Evolutionary conservation across 1,284 basidiomycete genomes (phyloP).

Genomic region (Cutaneotrichosporon sp.): DNA sequence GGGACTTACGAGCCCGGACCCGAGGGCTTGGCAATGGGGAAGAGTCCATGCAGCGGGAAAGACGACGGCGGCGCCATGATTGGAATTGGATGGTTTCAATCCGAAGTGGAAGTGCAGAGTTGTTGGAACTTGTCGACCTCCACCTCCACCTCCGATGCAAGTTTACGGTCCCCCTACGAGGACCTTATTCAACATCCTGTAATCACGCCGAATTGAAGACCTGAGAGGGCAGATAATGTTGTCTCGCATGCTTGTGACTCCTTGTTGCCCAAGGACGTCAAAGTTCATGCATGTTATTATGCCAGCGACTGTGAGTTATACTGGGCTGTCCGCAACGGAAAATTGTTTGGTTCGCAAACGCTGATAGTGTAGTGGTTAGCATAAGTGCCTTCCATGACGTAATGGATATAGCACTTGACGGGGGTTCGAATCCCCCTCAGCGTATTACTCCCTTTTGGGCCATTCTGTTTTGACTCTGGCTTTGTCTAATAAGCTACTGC

Average conservation of each 20-base stretch:
- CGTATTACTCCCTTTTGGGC: no score
- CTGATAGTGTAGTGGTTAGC: conserved; percentile 4
- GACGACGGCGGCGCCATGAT: conserved; percentile 22
- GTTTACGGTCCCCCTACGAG: no score
- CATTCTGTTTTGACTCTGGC: no score
- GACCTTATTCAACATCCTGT: no score
- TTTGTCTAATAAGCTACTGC: no score
- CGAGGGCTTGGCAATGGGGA: conserved; percentile 49
- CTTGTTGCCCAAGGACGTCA: no score
- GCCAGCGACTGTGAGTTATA: no score
- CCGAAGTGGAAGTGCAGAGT: no score
- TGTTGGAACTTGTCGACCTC: conserved; percentile 1
- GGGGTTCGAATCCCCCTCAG: conserved; percentile 3
- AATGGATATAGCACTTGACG: conserved; percentile 3
- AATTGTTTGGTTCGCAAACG: not conserved
- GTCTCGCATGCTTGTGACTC: no score
- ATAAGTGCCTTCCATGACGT: conserved; percentile 1
- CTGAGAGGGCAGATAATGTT: no score
- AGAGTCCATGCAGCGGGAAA: conserved; percentile 47
- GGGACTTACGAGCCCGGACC: conserved; percentile 44
- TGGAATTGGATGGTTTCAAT: not conserved
- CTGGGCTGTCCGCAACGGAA: not conserved
- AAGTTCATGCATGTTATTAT: not conserved
- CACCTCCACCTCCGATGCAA: conserved; percentile 1
- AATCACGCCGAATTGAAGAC: no score